These are phyloP conservation scores for Mycena chlorophos DNA, from an alignment of 768 basidiomycete species.

Conservation along the genomic window DNA sequence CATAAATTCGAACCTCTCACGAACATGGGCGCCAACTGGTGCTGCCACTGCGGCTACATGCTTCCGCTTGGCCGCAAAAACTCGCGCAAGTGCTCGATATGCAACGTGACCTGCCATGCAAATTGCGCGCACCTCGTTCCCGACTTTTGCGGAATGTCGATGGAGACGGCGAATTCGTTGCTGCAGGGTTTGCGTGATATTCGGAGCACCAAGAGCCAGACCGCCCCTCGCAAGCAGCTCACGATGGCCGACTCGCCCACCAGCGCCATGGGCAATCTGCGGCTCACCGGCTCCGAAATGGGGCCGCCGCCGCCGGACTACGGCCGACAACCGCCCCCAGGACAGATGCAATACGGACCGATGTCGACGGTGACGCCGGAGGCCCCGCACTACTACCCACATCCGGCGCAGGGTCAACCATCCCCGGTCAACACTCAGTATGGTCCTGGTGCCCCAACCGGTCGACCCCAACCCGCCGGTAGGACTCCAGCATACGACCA, in stretches of 20 bases:
- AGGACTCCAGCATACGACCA: constrained; percentile 49
- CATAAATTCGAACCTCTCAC: constrained; percentile 97
- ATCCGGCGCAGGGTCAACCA: not conserved
- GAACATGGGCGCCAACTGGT: constrained; percentile 98
- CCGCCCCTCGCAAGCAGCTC: constrained; percentile 37
- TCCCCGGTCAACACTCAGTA: constrained; percentile 31
- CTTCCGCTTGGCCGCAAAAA: constrained; percentile 96
- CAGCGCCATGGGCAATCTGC: constrained; percentile 46
- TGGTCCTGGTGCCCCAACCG: constrained; percentile 29
- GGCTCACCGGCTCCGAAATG: constrained; percentile 41
- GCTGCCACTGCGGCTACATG: constrained; percentile 99
- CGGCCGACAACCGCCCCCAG: constrained; percentile 38
- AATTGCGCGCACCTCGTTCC: constrained; percentile 98
- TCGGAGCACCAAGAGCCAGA: constrained; percentile 52
- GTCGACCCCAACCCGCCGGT: constrained; percentile 41
- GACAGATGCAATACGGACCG: constrained; percentile 41
- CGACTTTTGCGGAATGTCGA: constrained; percentile 99
- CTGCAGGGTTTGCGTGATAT: constrained; percentile 90
- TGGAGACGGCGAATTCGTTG: constrained; percentile 96
- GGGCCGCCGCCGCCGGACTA: constrained; percentile 37
- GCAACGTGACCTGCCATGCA: constrained; percentile 94
- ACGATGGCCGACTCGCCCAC: constrained; percentile 34
- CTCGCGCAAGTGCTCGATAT: constrained; percentile 92
- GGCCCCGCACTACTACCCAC: constrained; percentile 36
- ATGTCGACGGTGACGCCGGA: constrained; percentile 23